Base-by-base conservation (phyloP, 2,329 filamentous ascomycete genomes). In the Dryadomyces quercivorus region DNA sequence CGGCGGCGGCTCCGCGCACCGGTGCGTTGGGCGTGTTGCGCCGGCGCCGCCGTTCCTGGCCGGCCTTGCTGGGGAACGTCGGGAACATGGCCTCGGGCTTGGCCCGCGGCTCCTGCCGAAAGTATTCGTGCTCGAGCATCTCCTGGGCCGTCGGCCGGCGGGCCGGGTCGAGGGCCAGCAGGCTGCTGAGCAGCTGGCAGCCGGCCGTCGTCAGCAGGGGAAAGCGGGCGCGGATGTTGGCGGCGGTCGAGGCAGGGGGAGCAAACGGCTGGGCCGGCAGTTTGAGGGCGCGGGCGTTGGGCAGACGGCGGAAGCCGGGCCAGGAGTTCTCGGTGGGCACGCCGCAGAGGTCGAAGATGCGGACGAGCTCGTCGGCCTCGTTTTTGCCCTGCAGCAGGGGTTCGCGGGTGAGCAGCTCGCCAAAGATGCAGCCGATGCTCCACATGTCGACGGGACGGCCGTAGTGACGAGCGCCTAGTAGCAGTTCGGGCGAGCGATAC, bases 361-460 rank as follows among this genome's bases (percentile, higher is more conserved):
- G 85, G 52, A 84, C 82, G 13, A 97, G 75, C 66, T 96, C 84
- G 64, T 95, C 89, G 55, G 95, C 90, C 71, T 98, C 93, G 69
- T 95, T 96, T 64, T 84, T 86, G 51, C 91, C 92, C 63, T 89
- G 88, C 1, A 98, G 75, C 2, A 97, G 68, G 0, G 92, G 89
- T 59, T 91, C 84, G 59, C 88, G 86, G 40, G 82, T 84, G 20
- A 97, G 75, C 3, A 98, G 78, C 72, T 98, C 93, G 58, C 85
- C 92, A 65, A 98, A 95, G 64, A 98, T 90, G 70, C 93, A 97
- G 13, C 93, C 93, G 3, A 97, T 74, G 69, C 87, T 94, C 93
- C 93, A 98, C 78, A 97, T 86, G 70, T 97, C 93, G 62, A 97
- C 77, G 57, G 86, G 80, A 1, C 77, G 72, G 56, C 78, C 84